phyloP scores from a whole-genome alignment of 1,139 yeast genomes.

The Geotrichum macrosporum region DNA sequence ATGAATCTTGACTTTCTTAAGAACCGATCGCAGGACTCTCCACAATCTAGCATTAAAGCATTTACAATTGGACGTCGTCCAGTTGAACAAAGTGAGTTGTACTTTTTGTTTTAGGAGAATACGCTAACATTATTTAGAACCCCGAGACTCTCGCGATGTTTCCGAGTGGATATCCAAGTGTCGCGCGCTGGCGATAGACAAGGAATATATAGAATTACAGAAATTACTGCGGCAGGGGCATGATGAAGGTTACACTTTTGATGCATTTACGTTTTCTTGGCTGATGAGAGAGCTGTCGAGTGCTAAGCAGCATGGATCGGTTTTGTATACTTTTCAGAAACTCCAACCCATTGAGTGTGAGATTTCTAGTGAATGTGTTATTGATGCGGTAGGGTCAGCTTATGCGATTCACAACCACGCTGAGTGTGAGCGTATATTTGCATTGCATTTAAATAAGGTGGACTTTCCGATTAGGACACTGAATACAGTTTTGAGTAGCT shows the following conservation, averaged over 20 bases:
- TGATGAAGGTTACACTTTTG: conserved; percentile 1
- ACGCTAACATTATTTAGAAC: neutral
- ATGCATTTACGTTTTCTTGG: neutral
- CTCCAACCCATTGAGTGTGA: neutral
- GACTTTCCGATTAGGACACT: conserved; percentile 7
- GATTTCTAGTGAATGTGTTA: neutral
- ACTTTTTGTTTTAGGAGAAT: neutral
- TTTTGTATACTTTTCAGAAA: neutral
- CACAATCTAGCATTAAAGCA: neutral
- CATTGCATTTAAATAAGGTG: conserved; percentile 5
- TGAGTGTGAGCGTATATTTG: conserved; percentile 7
- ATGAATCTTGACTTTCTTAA: conserved; percentile 6
- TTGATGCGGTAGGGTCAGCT: conserved; percentile 5
- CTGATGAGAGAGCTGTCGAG: neutral
- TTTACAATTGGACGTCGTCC: neutral
- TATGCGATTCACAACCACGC: conserved; percentile 7
- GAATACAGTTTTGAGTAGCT: conserved; percentile 10
- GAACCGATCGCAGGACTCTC: conserved; percentile 10
- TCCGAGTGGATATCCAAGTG: conserved; percentile 6
- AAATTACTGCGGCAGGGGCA: neutral
- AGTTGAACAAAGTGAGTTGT: neutral
- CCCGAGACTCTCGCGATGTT: neutral
- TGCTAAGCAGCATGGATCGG: conserved; percentile 2
- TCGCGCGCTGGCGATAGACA: neutral
- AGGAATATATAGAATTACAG: neutral